A percentile compares a stretch with the other conserved stretches of the same genome.
These are phyloP conservation scores for Phytophthora citrophthora DNA, from an alignment of 352 stramenopile species.

Conservation along the genomic window DNA sequence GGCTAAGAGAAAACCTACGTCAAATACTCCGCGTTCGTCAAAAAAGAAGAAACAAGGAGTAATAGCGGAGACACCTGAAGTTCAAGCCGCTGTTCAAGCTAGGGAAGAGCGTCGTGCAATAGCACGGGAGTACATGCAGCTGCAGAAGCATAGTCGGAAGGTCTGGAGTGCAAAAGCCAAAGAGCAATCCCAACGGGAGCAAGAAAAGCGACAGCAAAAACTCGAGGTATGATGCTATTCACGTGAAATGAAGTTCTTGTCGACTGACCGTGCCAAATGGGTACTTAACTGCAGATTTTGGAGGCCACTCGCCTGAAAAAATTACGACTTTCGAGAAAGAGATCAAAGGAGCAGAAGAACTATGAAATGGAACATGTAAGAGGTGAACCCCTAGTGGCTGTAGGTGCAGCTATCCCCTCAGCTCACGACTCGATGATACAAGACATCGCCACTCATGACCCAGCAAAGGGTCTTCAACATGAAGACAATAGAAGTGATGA, in stretches of 20 bases:
- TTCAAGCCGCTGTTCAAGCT: constrained; percentile 27
- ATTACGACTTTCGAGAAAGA: constrained; percentile 31
- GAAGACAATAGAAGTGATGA: background rate
- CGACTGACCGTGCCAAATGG: background rate
- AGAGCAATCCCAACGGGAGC: constrained; percentile 43
- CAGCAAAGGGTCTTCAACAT: background rate
- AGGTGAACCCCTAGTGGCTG: background rate
- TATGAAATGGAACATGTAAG: background rate
- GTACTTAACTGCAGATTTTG: constrained; percentile 20
- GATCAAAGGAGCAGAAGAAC: constrained; percentile 5
- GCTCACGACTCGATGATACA: background rate
- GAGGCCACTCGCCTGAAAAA: constrained; percentile 37
- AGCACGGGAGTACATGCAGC: constrained; percentile 70
- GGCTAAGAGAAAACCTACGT: constrained; percentile 19
- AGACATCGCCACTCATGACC: background rate
- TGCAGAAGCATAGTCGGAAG: constrained; percentile 60
- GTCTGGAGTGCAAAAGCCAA: constrained; percentile 42
- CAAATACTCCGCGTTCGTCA: constrained; percentile 3
- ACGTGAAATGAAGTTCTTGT: too few species aligned
- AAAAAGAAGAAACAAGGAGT: constrained; percentile 24
- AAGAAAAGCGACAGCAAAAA: constrained; percentile 50
- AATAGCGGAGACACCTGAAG: background rate
- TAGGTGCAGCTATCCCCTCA: background rate
- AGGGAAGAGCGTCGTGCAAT: constrained; percentile 54
- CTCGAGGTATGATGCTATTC: constrained; percentile 43